Evolutionary conservation across 2,329 filamentous ascomycete species (phyloP).

Genomic region (Zopfia rhizophila): DNA sequence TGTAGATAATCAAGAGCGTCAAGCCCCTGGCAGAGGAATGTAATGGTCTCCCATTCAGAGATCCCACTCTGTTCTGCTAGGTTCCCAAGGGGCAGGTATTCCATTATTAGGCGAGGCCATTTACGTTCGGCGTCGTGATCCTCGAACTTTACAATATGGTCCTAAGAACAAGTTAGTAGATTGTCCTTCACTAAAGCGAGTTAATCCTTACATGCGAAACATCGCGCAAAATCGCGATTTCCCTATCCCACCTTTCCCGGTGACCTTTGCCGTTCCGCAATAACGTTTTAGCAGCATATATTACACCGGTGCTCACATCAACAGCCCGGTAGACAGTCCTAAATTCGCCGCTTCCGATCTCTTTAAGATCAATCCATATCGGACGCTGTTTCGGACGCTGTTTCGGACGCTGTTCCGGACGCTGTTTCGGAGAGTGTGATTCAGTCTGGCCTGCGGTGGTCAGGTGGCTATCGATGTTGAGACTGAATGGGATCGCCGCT

Average conservation of each 20-base stretch:
- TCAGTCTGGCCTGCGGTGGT: conserved; percentile 9
- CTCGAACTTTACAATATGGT: conserved; percentile 3
- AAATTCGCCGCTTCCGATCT: conserved; percentile 5
- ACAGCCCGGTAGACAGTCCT: conserved; percentile 8
- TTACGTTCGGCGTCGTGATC: conserved; percentile 4
- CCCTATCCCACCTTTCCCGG: conserved; percentile 5
- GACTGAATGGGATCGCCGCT: conserved; percentile 8
- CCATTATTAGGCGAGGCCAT: conserved; percentile 8
- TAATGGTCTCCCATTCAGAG: conserved; percentile 7
- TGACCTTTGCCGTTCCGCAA: neutral
- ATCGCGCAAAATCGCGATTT: conserved; percentile 5
- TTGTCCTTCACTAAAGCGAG: conserved; percentile 7
- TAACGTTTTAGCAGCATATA: conserved; percentile 6
- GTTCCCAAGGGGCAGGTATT: conserved; percentile 6
- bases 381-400: too few relatives aligned
- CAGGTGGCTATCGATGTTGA: conserved; percentile 4
- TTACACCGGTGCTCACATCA: conserved; percentile 6
- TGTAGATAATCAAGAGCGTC: conserved; percentile 7
- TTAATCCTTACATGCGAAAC: conserved; percentile 9
- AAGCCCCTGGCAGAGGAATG: conserved; percentile 3
- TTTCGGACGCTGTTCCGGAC: too few relatives aligned
- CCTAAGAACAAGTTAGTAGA: conserved; percentile 4
- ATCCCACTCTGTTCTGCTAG: conserved; percentile 1
- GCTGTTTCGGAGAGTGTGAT: conserved; percentile 10
- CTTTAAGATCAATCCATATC: conserved; percentile 9